Conservation (phyloP, 2,329 filamentous ascomycete genomes). For the Cladosporium halotolerans region DNA sequence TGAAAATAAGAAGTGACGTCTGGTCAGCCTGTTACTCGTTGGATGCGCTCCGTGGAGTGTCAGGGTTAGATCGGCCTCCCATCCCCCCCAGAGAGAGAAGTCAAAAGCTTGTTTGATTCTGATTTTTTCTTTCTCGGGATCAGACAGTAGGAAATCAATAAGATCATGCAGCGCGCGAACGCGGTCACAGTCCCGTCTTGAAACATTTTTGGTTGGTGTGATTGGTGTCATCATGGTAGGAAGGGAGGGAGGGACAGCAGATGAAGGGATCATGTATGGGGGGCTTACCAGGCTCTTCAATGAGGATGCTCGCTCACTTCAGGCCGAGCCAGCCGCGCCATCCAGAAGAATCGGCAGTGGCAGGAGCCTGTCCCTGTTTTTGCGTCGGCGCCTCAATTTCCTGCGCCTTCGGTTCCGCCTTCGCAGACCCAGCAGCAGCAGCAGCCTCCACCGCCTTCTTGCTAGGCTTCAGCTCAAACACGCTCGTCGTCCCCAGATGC, state of each 20-base stretch:
- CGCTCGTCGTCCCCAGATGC: slow-evolving; percentile 46
- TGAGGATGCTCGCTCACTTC: not conserved
- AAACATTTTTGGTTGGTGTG: slow-evolving; percentile 27
- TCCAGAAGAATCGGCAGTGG: slow-evolving; percentile 3
- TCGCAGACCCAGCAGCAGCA: not conserved
- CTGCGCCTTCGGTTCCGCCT: not conserved
- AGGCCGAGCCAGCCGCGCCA: slow-evolving; percentile 14
- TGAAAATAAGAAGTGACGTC: too few relatives aligned
- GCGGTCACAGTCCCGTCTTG: slow-evolving; percentile 29
- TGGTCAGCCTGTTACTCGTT: too few relatives aligned
- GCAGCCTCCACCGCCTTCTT: not conserved
- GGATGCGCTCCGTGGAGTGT: too few relatives aligned
- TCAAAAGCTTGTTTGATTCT: too few relatives aligned
- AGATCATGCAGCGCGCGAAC: slow-evolving; percentile 3
- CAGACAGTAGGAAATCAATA: slow-evolving; percentile 11
- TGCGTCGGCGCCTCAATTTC: too few relatives aligned
- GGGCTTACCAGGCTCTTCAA: slow-evolving; percentile 10
- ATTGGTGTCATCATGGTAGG: slow-evolving; percentile 21
- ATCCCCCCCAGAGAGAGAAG: too few relatives aligned
- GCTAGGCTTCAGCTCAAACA: slow-evolving; percentile 39
- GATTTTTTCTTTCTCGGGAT: not conserved
- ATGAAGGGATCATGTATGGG: not conserved
- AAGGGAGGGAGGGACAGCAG: not conserved
- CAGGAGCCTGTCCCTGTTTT: too few relatives aligned
- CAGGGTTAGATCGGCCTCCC: too few relatives aligned